These are phyloP conservation scores for Teunomyces pallodes DNA, from an alignment of 805 yeast species.

Conservation along the genomic window DNA sequence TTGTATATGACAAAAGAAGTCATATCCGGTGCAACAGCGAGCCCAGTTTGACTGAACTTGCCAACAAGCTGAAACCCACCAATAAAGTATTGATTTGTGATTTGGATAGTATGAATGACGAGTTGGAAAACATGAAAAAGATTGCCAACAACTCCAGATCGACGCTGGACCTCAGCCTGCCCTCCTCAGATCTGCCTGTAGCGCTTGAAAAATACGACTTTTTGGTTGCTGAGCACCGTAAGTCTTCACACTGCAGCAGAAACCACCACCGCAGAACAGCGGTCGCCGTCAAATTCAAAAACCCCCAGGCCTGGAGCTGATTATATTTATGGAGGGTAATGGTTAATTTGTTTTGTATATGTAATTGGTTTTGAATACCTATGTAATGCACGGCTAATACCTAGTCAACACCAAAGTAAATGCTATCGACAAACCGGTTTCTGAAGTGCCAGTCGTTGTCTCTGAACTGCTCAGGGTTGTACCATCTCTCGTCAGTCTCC, in stretches of 20 bases:
- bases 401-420: slow-evolving; percentile 68
- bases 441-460: slow-evolving; percentile 61
- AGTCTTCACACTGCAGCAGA: slow-evolving; percentile 5
- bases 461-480: slow-evolving; percentile 38
- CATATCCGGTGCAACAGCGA: not conserved
- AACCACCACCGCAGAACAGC: slow-evolving; percentile 46
- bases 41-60: not conserved
- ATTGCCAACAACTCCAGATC: not conserved
- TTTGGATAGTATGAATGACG: slow-evolving; percentile 5
- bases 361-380: not conserved
- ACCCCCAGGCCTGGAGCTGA: slow-evolving; percentile 23
- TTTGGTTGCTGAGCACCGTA: not conserved
- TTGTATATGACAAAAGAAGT: slow-evolving; percentile 3
- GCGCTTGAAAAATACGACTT: not conserved
- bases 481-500: slow-evolving; percentile 20
- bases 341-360: too few species aligned
- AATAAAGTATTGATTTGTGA: slow-evolving; percentile 9
- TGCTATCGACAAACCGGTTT: slow-evolving; percentile 67
- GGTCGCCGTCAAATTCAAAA: slow-evolving; percentile 45
- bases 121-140: slow-evolving; percentile 3
- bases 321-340: not conserved
- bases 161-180: not conserved
- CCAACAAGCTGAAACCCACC: not conserved
- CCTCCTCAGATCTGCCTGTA: not conserved
- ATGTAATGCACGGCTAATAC: not conserved